Evolutionary conservation across 108 stramenopile genomes (phyloP), one percentile per base, ranked within the genome.

Genomic region (Cylindrotheca closterium): DNA sequence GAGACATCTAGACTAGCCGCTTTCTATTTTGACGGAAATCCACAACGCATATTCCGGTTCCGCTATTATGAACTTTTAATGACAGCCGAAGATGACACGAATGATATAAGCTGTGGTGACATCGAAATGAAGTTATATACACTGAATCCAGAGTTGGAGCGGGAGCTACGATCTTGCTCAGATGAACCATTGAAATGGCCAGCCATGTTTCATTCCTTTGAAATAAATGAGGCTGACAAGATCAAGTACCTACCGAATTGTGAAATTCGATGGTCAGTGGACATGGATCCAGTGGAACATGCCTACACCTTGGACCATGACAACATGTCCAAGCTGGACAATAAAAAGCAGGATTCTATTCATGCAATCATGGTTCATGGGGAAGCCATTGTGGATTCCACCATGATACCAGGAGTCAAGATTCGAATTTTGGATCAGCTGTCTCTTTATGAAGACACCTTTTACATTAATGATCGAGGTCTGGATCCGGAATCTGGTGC

Each of bases 381-480:
- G 8, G 79, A 83, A 58, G 86, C 82, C 3, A 74, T 89, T 30
- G 85, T 93, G 4, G 80, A 88, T 65, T 80, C 79, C 17, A 78
- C 80, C 33, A 77, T 93, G 65, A 82, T 84, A 49, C 91, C 91
- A 10, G 91, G 91, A 27, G 76, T 74, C 21, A 60, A 79, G 63
- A 88, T 93, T 55, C 71, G 79, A 4, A 86, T 93, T 22, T 60
- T 78, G 34, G 91, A 93, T 75, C 88, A 93, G 67, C 63, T 93
- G 21, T 79, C 77, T 58, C 70, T 93, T 47, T 93, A 87, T 81
- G 25, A 74, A 7, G 67, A 89, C 60, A 75, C 82, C 8, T 84
- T 93, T 52, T 93, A 86, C 82, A 93, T 93, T 31, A 86, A 93
- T 51, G 91, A 93, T 79, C 82, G 91, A 0, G 91, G 91, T 7